Conservation (phyloP, 495 filamentous ascomycete species). For the Aspergillus baeticus region DNA sequence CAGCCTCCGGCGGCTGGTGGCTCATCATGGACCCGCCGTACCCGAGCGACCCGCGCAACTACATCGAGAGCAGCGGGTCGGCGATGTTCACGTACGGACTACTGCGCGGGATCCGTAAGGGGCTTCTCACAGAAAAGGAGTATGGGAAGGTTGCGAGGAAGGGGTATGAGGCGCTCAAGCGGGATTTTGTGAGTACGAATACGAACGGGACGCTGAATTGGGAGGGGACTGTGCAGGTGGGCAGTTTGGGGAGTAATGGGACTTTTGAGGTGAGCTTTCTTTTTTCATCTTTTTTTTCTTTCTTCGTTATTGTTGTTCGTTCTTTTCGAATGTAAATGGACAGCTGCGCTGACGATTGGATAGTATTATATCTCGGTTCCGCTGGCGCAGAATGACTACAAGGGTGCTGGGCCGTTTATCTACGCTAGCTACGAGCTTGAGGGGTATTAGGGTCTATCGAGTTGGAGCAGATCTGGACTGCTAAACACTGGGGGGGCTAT, state of each 20-base stretch:
- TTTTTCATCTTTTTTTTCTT: neutral
- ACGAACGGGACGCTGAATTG: slow-evolving; percentile 16
- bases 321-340: neutral
- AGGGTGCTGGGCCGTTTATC: slow-evolving; percentile 19
- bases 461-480: no score
- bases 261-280: slow-evolving; percentile 16
- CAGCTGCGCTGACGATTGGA: neutral
- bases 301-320: no score
- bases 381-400: slow-evolving; percentile 15
- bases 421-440: slow-evolving; percentile 19
- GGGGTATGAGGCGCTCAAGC: neutral
- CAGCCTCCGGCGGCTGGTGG: slow-evolving; percentile 15
- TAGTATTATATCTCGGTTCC: slow-evolving; percentile 21
- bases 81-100: slow-evolving; percentile 21
- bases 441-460: neutral
- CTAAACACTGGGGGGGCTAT: no score
- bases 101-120: slow-evolving; percentile 14
- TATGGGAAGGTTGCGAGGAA: neutral
- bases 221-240: slow-evolving; percentile 19
- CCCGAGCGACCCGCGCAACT: slow-evolving; percentile 13
- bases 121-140: slow-evolving; percentile 5
- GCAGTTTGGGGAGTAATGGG: slow-evolving; percentile 18
- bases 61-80: slow-evolving; percentile 19
- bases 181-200: slow-evolving; percentile 9
- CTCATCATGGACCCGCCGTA: slow-evolving; percentile 17